Evolutionary conservation across 805 yeast genomes (phyloP), one percentile per base, ranked within the genome.

Genomic region (Candida endomychidarum): DNA sequence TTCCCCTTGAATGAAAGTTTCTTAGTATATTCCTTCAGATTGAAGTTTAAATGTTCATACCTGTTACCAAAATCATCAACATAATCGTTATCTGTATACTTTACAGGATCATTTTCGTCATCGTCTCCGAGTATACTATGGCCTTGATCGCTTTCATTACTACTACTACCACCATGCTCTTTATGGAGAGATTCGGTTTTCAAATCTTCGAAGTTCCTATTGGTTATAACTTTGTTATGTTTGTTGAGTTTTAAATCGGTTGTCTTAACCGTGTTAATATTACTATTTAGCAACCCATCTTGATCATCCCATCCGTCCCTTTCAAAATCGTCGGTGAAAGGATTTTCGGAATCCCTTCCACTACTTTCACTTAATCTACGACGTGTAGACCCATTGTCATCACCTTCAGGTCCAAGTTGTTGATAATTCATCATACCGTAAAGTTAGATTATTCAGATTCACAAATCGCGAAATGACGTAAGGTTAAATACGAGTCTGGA

Each of bases 11-110:
- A 66, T 35, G 35, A 40, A 8, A 63, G 50, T 31, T 51, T 51
- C 11, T 50, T 43, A 2, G 72, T 65, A 46, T 67, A 67, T 16
- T 46, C 44, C 35, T 56, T 54, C 14, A 60, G 53, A 45, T 68
- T 57, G 40, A 68, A 69, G 45, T 69, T 65, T 7, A 69, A 49
- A 34, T 67, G 63, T 15, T 50, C 58, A 43, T 69, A 69, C 8
- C 36, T 22, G 35, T 65, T 63, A 4, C 72, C 72, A 41, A 50
- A 63, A 27, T 53, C 56, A 42, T 67, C 72, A 2, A 42, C 39
- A 38, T 45, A 55, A 24, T 39, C 49, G 20, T 22, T 41, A 3
- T 31, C 50, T 26, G 31, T 33, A 30, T 35, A 48, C 36, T 46
- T 28, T 16, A 46, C 40, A n/a, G 53, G 49, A 34, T 48, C 45